Evolutionary conservation across 208 protist species (phyloP).

Genomic region (Herpetomonas tarakana): DNA sequence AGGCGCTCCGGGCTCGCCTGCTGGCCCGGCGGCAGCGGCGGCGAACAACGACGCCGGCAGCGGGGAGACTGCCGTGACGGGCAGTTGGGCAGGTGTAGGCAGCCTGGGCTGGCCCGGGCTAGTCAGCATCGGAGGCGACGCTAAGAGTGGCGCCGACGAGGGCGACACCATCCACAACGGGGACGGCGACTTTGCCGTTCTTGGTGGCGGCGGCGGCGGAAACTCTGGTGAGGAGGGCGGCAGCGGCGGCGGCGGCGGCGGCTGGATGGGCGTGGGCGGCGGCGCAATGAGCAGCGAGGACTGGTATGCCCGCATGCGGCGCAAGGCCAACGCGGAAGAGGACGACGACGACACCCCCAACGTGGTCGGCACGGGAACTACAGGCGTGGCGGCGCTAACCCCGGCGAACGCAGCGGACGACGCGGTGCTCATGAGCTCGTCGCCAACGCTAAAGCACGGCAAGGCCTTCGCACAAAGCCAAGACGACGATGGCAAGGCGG

Average conservation of each 20-base stretch:
- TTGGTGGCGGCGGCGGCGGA: background rate
- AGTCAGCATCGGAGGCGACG: background rate
- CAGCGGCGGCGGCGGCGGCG: constrained; percentile 1
- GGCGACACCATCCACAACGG: constrained; percentile 1
- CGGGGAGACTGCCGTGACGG: background rate
- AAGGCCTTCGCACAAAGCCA: no score
- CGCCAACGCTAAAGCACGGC: no score
- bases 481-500: no score
- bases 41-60: background rate
- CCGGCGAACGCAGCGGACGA: no score
- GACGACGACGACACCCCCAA: constrained; percentile 11
- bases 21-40: background rate
- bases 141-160: background rate
- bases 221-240: background rate
- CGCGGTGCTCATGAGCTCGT: no score
- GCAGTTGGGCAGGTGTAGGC: constrained; percentile 3
- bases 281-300: constrained; percentile 34
- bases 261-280: constrained; percentile 40
- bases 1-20: background rate
- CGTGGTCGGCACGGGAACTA: no score
- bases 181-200: background rate
- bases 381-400: no score
- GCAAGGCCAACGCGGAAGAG: constrained; percentile 31
- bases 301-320: constrained; percentile 66
- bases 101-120: background rate